Percentiles rank a stretch among this genome's conserved stretches.
Evolutionary conservation across 139 green algal species (phyloP).

Genomic region (Penium margaritaceum): DNA sequence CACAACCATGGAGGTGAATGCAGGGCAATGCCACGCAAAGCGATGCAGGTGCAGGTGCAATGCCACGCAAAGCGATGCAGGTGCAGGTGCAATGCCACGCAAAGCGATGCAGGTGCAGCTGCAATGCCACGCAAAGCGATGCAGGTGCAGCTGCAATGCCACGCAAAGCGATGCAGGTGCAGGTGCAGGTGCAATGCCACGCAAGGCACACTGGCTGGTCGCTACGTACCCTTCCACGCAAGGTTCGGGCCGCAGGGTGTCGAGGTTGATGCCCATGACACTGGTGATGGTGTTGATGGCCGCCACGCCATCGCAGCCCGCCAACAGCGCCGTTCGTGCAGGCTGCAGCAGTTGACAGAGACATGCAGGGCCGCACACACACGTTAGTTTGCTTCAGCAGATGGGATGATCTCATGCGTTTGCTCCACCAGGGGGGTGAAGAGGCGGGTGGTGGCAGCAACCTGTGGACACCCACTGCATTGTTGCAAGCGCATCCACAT

Average conservation of each 20-base stretch:
- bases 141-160: too few species aligned
- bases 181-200: neutral
- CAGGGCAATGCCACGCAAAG: too few species aligned
- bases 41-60: too few species aligned
- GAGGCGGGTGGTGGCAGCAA: too few species aligned
- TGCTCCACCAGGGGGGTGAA: too few species aligned
- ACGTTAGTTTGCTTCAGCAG: too few species aligned
- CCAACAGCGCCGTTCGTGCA: conserved; percentile 50
- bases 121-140: neutral
- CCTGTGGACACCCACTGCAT: too few species aligned
- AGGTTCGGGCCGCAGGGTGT: conserved; percentile 44
- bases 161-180: neutral
- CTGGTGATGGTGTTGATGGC: conserved; percentile 78
- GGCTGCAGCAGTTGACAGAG: too few species aligned
- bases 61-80: neutral
- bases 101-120: neutral
- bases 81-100: neutral
- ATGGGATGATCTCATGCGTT: too few species aligned
- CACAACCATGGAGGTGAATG: too few species aligned
- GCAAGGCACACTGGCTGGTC: neutral
- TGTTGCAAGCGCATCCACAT: too few species aligned
- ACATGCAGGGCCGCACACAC: too few species aligned
- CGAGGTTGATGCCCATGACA: conserved; percentile 90
- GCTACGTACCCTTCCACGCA: conserved; percentile 41
- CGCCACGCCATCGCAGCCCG: conserved; percentile 60